A percentile compares a stretch with the other conserved stretches of the same genome.
Conservation (phyloP, 768 basidiomycete genomes). For the Suillus americanus region DNA sequence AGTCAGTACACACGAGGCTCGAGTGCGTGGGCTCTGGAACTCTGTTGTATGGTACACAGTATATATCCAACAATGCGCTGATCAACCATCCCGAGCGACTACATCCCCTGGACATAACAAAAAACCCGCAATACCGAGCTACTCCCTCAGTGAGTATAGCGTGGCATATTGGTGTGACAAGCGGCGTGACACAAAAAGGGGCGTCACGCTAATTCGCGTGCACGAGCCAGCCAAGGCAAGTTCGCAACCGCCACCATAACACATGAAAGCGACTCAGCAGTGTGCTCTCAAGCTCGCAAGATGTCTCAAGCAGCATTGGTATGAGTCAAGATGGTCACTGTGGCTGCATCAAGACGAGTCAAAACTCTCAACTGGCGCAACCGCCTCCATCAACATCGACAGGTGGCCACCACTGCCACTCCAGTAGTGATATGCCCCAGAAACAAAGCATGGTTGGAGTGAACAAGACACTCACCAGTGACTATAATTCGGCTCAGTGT, state of each 20-base stretch:
- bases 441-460: constrained; percentile 23
- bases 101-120: neutral
- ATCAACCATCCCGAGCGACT: constrained; percentile 1
- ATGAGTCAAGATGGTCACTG: constrained; percentile 28
- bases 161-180: constrained; percentile 20
- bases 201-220: constrained; percentile 21
- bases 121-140: neutral
- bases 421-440: constrained; percentile 20
- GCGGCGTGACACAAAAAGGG: constrained; percentile 25
- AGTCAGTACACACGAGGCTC: neutral
- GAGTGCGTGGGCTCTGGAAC: neutral
- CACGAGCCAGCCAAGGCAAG: constrained; percentile 26
- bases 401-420: constrained; percentile 2
- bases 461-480: constrained; percentile 32
- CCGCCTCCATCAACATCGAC: constrained; percentile 7
- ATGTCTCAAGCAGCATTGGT: constrained; percentile 21
- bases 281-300: constrained; percentile 10
- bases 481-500: constrained; percentile 16
- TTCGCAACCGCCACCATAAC: constrained; percentile 16
- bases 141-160: constrained; percentile 5
- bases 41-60: neutral
- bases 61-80: neutral
- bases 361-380: constrained; percentile 10
- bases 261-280: constrained; percentile 10
- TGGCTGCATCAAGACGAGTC: constrained; percentile 7